Conservation (phyloP, 768 basidiomycete species). For the Postia placenta region DNA sequence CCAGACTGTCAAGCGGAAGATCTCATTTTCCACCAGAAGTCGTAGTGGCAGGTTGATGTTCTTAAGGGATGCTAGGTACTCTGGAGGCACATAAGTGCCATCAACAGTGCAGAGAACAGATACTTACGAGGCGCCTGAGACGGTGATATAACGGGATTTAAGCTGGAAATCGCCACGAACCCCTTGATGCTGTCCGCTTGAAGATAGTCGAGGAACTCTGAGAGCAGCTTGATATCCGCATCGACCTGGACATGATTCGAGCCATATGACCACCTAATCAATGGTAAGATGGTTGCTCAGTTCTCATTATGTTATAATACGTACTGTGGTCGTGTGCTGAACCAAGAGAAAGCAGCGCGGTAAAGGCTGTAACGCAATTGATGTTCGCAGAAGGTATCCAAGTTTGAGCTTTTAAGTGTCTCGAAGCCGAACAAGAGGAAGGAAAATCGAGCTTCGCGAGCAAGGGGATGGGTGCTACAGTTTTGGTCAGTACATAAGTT, state of each 20-base stretch:
- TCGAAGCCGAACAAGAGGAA: constrained; percentile 93
- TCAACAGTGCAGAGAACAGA: not conserved
- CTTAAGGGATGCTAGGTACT: constrained; percentile 55
- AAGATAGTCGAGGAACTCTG: constrained; percentile 76
- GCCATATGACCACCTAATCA: constrained; percentile 88
- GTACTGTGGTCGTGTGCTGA: constrained; percentile 88
- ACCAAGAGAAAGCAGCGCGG: constrained; percentile 83
- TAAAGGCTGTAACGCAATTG: constrained; percentile 72
- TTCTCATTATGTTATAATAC: constrained; percentile 19
- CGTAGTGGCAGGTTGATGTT: constrained; percentile 70
- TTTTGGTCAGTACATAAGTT: not conserved
- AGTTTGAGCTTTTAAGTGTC: constrained; percentile 77
- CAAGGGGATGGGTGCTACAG: constrained; percentile 81
- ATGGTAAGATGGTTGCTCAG: not conserved
- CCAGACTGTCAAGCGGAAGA: constrained; percentile 85
- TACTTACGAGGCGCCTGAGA: constrained; percentile 23
- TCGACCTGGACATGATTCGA: constrained; percentile 87
- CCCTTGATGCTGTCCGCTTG: constrained; percentile 68
- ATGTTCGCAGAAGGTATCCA: constrained; percentile 80
- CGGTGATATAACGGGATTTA: constrained; percentile 42
- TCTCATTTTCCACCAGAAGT: constrained; percentile 86
- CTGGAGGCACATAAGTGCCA: constrained; percentile 24
- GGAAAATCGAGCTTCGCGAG: constrained; percentile 85
- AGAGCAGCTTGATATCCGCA: constrained; percentile 81
- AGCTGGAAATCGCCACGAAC: constrained; percentile 50